These are phyloP conservation scores for Clavispora carvajalis DNA, from an alignment of 805 yeast genomes.

Conservation along the genomic window DNA sequence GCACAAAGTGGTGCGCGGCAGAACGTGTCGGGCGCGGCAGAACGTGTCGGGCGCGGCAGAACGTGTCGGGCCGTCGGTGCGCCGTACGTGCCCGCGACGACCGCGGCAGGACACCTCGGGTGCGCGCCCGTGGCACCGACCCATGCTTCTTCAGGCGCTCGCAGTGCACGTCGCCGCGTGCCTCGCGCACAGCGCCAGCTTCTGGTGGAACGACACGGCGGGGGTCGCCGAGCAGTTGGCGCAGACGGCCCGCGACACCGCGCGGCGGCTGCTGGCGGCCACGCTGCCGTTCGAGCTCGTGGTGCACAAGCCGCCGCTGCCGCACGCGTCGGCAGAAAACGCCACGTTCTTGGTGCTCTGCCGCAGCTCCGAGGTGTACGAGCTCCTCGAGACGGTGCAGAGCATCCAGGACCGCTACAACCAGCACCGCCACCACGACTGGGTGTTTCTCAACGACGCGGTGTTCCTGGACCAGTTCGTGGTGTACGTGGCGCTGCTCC, in stretches of 20 bases:
- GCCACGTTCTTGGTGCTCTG: constrained; percentile 71
- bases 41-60: too few species aligned
- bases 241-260: background rate
- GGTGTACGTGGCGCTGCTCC: constrained; percentile 39
- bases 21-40: too few species aligned
- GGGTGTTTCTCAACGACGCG: constrained; percentile 73
- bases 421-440: constrained; percentile 57
- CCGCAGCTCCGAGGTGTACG: constrained; percentile 58
- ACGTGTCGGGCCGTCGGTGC: too few species aligned
- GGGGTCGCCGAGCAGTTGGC: background rate
- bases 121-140: too few species aligned
- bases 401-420: constrained; percentile 67
- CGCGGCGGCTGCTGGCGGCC: background rate
- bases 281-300: background rate
- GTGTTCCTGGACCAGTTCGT: constrained; percentile 56
- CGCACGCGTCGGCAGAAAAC: constrained; percentile 31
- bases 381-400: constrained; percentile 53
- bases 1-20: too few species aligned
- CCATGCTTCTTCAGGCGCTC: background rate
- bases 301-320: background rate
- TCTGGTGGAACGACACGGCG: background rate
- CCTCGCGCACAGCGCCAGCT: background rate
- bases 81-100: too few species aligned
- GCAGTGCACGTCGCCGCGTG: background rate
- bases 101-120: too few species aligned